Evolutionary conservation across 2,329 filamentous ascomycete species (phyloP).

Genomic region (Clonostachys byssicola): DNA sequence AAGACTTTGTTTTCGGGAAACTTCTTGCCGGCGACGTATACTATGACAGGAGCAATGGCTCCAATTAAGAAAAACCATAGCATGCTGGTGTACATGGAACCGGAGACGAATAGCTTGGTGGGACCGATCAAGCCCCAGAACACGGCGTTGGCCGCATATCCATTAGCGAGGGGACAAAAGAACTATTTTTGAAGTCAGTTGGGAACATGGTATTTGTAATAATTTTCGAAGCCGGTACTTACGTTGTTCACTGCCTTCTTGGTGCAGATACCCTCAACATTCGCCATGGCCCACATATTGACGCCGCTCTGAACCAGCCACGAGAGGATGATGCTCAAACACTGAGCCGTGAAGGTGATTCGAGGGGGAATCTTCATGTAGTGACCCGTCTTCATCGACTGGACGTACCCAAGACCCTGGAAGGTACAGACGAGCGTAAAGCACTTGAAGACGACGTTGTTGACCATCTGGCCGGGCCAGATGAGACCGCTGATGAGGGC

Average conservation of each 20-base stretch:
- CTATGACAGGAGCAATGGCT: slow-evolving; percentile 36
- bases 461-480: slow-evolving; percentile 35
- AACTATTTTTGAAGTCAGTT: slow-evolving; percentile 17
- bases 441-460: slow-evolving; percentile 30
- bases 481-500: too few species aligned
- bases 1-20: slow-evolving; percentile 40
- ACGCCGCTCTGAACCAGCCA: too few species aligned
- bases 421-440: slow-evolving; percentile 28
- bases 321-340: too few species aligned
- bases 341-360: too few species aligned
- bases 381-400: slow-evolving; percentile 27
- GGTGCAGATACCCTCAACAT: slow-evolving; percentile 50
- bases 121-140: slow-evolving; percentile 59
- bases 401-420: slow-evolving; percentile 27
- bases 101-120: slow-evolving; percentile 21
- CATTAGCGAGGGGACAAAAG: slow-evolving; percentile 52
- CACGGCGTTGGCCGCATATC: slow-evolving; percentile 56
- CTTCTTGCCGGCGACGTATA: slow-evolving; percentile 42
- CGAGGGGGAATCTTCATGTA: slow-evolving; percentile 28
- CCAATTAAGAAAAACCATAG: slow-evolving; percentile 55
- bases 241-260: slow-evolving; percentile 34
- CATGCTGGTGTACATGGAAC: slow-evolving; percentile 38
- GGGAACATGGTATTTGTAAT: too few species aligned
- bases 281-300: slow-evolving; percentile 33
- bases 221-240: too few species aligned